phyloP scores from a whole-genome alignment of 306 rosid genomes.

The Lathyrus aphaca region DNA sequence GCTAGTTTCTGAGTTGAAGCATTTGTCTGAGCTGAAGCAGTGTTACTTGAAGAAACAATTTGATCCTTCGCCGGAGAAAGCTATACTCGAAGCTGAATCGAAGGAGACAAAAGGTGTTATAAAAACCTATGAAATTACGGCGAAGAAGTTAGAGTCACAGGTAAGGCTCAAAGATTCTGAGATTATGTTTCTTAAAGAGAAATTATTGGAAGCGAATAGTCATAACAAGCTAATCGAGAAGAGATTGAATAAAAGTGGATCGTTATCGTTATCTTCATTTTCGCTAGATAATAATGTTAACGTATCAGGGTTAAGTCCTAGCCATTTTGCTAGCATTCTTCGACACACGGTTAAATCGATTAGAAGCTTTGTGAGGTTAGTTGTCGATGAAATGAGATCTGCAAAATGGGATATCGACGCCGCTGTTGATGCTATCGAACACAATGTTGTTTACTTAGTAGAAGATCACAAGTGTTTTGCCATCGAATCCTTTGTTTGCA shows the following conservation, averaged over 20 bases:
- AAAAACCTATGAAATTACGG: conserved; percentile 62
- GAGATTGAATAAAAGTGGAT: conserved; percentile 73
- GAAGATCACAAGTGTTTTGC: conserved; percentile 82
- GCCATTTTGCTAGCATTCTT: conserved; percentile 61
- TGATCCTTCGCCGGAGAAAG: conserved; percentile 64
- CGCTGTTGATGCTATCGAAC: conserved; percentile 63
- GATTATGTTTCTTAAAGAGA: conserved; percentile 68
- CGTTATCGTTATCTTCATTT: conserved; percentile 17
- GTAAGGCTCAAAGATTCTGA: conserved; percentile 78
- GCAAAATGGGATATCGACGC: conserved; percentile 66
- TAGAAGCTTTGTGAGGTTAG: conserved; percentile 60
- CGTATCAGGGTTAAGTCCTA: conserved; percentile 58
- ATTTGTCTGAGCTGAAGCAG: conserved; percentile 79
- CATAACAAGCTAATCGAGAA: conserved; percentile 65
- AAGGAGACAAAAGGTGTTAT: conserved; percentile 75
- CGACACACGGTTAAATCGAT: conserved; percentile 63
- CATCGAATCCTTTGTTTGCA: conserved; percentile 74
- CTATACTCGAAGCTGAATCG: conserved; percentile 63
- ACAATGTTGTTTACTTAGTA: conserved; percentile 50
- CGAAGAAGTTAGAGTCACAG: conserved; percentile 79
- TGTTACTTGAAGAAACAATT: conserved; percentile 74
- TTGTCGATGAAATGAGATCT: conserved; percentile 71
- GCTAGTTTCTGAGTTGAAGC: conserved; percentile 65
- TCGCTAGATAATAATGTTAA: conserved; percentile 57
- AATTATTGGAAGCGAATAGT: conserved; percentile 60